Conservation (phyloP, 78 protist genomes). For the Emiliania huxleyi region DNA sequence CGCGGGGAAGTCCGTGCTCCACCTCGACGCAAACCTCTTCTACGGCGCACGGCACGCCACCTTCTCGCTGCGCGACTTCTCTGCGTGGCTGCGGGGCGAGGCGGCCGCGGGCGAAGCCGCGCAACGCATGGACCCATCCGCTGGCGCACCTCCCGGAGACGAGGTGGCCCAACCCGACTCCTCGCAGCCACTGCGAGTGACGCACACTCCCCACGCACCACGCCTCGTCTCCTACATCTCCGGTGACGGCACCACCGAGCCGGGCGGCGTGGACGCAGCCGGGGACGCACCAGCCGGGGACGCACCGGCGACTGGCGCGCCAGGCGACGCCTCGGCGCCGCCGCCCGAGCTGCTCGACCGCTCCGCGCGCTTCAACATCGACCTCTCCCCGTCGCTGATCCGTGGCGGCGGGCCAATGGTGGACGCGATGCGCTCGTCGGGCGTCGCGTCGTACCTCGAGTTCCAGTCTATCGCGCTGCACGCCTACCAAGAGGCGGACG, state of each 20-base stretch:
- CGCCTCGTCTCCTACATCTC: background rate
- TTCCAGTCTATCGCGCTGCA: slow-evolving; percentile 61
- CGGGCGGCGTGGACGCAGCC: no score
- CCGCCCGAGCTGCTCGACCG: background rate
- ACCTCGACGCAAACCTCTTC: slow-evolving; percentile 96
- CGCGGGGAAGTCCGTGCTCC: slow-evolving; percentile 88
- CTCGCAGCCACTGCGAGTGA: background rate
- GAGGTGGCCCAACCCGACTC: background rate
- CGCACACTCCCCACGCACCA: background rate
- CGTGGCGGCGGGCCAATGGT: slow-evolving; percentile 31
- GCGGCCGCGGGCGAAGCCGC: background rate
- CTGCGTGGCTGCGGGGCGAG: background rate
- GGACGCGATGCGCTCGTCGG: slow-evolving; percentile 51
- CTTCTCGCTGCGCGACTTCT: slow-evolving; percentile 34
- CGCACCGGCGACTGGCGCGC: no score
- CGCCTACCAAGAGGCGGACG: background rate
- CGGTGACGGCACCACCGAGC: background rate
- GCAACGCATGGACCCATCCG: background rate
- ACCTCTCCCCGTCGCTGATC: background rate
- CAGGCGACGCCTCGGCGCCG: no score
- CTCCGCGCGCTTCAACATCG: background rate
- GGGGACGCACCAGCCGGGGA: no score
- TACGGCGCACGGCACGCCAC: slow-evolving; percentile 89
- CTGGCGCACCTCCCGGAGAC: no score
- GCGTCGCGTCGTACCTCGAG: slow-evolving; percentile 67